Conservation (phyloP, 192 early-diverging fungal genomes). For the Linnemannia exigua region DNA sequence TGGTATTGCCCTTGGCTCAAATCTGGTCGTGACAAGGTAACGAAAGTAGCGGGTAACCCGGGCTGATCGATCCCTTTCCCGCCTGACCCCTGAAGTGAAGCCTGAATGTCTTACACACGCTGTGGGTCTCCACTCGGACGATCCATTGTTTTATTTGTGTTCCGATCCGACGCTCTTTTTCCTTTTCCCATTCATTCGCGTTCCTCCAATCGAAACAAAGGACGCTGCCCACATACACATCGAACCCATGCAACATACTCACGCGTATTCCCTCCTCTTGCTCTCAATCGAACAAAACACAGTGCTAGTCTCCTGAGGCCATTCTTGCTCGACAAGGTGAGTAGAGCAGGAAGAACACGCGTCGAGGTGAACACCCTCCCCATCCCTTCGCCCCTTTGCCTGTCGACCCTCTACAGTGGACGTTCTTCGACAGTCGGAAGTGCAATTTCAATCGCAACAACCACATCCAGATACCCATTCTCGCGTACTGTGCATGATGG, state of each 20-base stretch:
- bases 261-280: constrained; percentile 1
- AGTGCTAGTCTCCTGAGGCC: constrained; percentile 51
- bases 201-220: not conserved
- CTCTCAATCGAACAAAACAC: not conserved
- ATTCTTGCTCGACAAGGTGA: constrained; percentile 50
- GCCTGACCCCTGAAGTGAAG: not conserved
- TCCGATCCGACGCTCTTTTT: not conserved
- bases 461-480: not conserved
- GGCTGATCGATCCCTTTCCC: not conserved
- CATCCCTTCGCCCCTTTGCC: not conserved
- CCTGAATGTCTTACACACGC: no score
- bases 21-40: constrained; percentile 55
- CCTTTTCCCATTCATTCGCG: not conserved
- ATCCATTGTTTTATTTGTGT: constrained; percentile 11
- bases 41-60: not conserved
- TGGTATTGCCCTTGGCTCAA: constrained; percentile 43
- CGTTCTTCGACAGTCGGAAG: not conserved
- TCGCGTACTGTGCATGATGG: not conserved
- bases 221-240: not conserved
- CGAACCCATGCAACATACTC: not conserved
- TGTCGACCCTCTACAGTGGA: not conserved
- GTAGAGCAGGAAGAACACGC: not conserved
- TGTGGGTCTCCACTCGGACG: not conserved
- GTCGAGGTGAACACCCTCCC: not conserved
- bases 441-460: not conserved